Percentiles rank a stretch among this genome's conserved stretches.
Conservation (phyloP, 2,329 filamentous ascomycete species). For the Fusarium agapanthi region DNA sequence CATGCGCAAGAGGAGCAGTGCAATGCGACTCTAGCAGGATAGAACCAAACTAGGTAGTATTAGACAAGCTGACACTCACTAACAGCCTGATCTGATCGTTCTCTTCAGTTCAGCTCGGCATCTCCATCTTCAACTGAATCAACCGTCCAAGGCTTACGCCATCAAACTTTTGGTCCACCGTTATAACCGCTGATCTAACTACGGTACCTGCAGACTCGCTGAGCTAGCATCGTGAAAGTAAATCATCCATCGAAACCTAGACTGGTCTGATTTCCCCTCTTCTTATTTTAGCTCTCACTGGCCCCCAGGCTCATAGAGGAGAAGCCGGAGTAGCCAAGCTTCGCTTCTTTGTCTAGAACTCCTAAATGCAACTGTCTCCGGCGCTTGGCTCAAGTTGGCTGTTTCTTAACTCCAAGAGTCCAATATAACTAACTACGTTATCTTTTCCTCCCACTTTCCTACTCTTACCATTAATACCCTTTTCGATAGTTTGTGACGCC, state of each 20-base stretch:
- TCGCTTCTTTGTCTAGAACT: conserved; percentile 1
- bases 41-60: background rate
- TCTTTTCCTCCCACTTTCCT: background rate
- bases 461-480: background rate
- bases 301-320: no score
- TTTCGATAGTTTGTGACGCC: conserved; percentile 22
- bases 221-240: conserved; percentile 8
- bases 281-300: conserved; percentile 14
- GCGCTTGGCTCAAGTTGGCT: conserved; percentile 3
- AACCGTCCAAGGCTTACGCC: conserved; percentile 1
- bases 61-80: background rate
- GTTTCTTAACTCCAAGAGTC: background rate
- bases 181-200: conserved; percentile 20
- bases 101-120: conserved; percentile 1
- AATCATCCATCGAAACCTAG: conserved; percentile 12
- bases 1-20: conserved; percentile 10
- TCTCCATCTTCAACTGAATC: conserved; percentile 13
- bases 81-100: background rate
- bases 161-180: conserved; percentile 18
- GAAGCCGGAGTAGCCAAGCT: background rate
- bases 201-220: background rate
- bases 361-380: background rate
- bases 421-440: background rate
- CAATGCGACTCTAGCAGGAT: conserved; percentile 6
- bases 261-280: conserved; percentile 7